Evolutionary conservation across 331 rosid genomes (phyloP), one percentile per base, ranked within the genome.

Genomic region (Quercus phellos): DNA sequence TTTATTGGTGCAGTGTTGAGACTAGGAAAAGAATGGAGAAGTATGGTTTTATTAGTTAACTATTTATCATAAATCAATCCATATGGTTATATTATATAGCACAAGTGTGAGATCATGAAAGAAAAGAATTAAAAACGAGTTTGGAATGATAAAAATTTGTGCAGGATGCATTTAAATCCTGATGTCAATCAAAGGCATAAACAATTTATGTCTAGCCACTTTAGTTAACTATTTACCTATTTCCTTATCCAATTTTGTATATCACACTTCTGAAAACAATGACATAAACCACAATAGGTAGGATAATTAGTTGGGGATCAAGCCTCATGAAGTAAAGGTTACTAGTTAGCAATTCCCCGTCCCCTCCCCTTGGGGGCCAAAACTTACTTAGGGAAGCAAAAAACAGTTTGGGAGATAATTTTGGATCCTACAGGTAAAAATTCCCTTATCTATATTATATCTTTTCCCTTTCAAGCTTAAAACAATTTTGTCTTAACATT

Each of bases 31-130:
- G 59, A 70, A 51, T 46, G 16, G 42, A 46, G 55, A 75, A 24
- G 77, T 24, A 42, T 55, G 59, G 14, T 72, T 80, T 80, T 67
- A 80, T 83, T 74, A 30, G 70, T 63, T 59, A 64, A 63, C 43
- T 14, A 19, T 66, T 34, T 77, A 74, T 26, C 13, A 26, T 56
- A 58, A 67, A 72, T 77, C 32, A 43, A 55, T 35, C 67, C 72
- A 35, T 73, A 74, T 46, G 1, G 4, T 3, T 59, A 9, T 58
- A 24, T 22, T 9, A 24, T 11, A 9, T 58, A 22, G 14, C 3
- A 11, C 30, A 4, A 10, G 18, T 8, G 4, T 24, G 17, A 13
- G 32, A 21, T 22, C 66, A 58, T 58, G 66, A 26, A 58, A 22
- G 66, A 58, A 13, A 22, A 58, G 30, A 46, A 22, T 0, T 24